Percentiles rank a stretch among this genome's conserved stretches.
Conservation (phyloP, 768 basidiomycete genomes). For the Chalciporus chontae region DNA sequence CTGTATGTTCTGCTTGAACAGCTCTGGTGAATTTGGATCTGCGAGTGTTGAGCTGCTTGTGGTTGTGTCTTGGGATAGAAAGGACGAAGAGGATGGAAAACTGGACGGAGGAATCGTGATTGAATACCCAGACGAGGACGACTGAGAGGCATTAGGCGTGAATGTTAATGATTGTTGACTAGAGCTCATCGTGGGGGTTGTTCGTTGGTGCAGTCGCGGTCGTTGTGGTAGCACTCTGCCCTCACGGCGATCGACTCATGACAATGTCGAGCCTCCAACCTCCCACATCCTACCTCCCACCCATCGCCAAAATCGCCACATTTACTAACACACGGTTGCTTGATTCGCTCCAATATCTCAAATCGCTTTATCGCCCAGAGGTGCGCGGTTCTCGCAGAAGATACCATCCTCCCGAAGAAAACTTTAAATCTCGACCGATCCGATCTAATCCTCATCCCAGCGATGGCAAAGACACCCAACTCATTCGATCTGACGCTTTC, state of each 20-base stretch:
- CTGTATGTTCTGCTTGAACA: conserved; percentile 59
- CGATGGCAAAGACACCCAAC: conserved; percentile 19
- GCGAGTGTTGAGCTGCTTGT: conserved; percentile 14
- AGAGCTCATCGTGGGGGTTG: background rate
- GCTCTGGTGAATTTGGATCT: conserved; percentile 57
- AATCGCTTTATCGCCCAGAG: conserved; percentile 54
- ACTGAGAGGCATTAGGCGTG: conserved; percentile 10
- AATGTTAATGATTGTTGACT: conserved; percentile 15
- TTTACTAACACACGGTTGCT: conserved; percentile 36
- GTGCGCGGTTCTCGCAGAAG: conserved; percentile 57
- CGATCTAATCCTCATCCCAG: background rate
- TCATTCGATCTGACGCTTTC: conserved; percentile 54
- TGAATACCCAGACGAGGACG: conserved; percentile 16
- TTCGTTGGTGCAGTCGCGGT: too few relatives aligned
- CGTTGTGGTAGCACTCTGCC: background rate
- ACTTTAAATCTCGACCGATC: background rate
- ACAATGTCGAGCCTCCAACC: conserved; percentile 22
- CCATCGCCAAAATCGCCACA: conserved; percentile 42
- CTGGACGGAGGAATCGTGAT: conserved; percentile 16
- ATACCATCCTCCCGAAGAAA: background rate
- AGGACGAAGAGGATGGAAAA: conserved; percentile 11
- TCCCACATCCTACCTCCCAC: conserved; percentile 54
- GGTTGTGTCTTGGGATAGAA: conserved; percentile 29
- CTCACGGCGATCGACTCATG: conserved; percentile 12
- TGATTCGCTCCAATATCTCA: conserved; percentile 49